A percentile compares a stretch with the other conserved stretches of the same genome.
Conservation (phyloP, 176 grass and related monocot genomes). For the Hsuehochloa calcarea region DNA sequence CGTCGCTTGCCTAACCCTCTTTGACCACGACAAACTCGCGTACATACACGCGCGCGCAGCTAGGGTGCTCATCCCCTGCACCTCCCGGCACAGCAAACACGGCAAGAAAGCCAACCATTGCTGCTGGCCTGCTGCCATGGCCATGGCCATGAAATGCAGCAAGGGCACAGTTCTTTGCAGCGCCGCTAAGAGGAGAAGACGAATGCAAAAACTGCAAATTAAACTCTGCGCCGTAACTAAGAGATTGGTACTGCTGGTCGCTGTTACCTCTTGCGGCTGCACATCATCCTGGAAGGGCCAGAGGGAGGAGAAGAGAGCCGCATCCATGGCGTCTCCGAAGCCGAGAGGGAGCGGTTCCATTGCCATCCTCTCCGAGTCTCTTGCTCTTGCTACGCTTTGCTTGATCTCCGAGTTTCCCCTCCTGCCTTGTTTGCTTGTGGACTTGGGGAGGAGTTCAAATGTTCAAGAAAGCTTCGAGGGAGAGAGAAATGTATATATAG, state of each 20-base stretch:
- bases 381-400: background rate
- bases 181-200: background rate
- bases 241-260: background rate
- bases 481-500: constrained; percentile 33
- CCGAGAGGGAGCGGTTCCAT: constrained; percentile 61
- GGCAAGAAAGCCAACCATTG: background rate
- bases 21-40: constrained; percentile 32
- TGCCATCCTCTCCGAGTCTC: constrained; percentile 34
- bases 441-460: background rate
- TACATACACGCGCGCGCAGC: background rate
- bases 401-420: background rate
- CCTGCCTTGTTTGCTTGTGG: background rate
- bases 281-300: constrained; percentile 48
- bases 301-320: constrained; percentile 41
- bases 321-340: constrained; percentile 53
- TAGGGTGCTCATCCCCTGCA: background rate
- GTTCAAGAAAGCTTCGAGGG: background rate
- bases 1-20: constrained; percentile 41
- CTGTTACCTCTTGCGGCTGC: constrained; percentile 48
- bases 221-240: background rate
- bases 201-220: background rate
- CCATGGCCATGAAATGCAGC: background rate
- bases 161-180: background rate
- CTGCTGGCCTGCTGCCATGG: too few relatives aligned
- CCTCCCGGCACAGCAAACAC: background rate